A percentile compares a stretch with the other conserved stretches of the same genome.
Evolutionary conservation across 495 filamentous ascomycete species (phyloP).

Genomic region (Aspergillus diversus): DNA sequence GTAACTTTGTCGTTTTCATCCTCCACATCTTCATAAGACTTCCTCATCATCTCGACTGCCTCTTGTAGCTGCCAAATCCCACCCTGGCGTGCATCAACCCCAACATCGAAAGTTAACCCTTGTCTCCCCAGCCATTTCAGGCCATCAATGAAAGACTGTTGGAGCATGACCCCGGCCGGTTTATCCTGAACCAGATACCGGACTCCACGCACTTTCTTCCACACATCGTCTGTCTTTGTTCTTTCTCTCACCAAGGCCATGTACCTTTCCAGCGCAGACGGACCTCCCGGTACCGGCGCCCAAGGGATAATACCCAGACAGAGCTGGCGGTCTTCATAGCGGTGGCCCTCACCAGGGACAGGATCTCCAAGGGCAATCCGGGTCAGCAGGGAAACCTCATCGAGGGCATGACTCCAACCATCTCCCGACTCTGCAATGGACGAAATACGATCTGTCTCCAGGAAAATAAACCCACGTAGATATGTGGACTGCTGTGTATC

Average conservation of each 20-base stretch:
- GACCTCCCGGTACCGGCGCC: slow-evolving; percentile 73
- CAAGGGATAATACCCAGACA: slow-evolving; percentile 75
- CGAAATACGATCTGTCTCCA: slow-evolving; percentile 79
- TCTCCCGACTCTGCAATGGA: slow-evolving; percentile 47
- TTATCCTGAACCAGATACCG: slow-evolving; percentile 83
- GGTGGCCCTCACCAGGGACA: slow-evolving; percentile 61
- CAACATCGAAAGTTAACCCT: slow-evolving; percentile 75
- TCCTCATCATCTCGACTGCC: slow-evolving; percentile 71
- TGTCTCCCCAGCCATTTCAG: slow-evolving; percentile 67
- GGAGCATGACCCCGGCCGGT: slow-evolving; percentile 61
- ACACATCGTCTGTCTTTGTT: slow-evolving; percentile 37
- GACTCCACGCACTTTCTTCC: slow-evolving; percentile 67
- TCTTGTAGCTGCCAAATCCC: slow-evolving; percentile 74
- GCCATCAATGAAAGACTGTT: slow-evolving; percentile 65
- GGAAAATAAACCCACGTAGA: slow-evolving; percentile 72
- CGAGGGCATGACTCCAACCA: slow-evolving; percentile 62
- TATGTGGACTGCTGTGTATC: slow-evolving; percentile 20
- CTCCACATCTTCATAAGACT: slow-evolving; percentile 58
- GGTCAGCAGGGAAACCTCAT: slow-evolving; percentile 68
- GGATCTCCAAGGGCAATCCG: slow-evolving; percentile 65
- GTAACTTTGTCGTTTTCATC: slow-evolving; percentile 63
- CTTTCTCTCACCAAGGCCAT: slow-evolving; percentile 46
- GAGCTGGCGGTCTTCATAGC: slow-evolving; percentile 47
- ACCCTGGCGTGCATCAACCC: slow-evolving; percentile 71
- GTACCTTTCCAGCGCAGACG: slow-evolving; percentile 51